Conservation (phyloP, 108 stramenopile species). For the Cyclotella sp. region DNA sequence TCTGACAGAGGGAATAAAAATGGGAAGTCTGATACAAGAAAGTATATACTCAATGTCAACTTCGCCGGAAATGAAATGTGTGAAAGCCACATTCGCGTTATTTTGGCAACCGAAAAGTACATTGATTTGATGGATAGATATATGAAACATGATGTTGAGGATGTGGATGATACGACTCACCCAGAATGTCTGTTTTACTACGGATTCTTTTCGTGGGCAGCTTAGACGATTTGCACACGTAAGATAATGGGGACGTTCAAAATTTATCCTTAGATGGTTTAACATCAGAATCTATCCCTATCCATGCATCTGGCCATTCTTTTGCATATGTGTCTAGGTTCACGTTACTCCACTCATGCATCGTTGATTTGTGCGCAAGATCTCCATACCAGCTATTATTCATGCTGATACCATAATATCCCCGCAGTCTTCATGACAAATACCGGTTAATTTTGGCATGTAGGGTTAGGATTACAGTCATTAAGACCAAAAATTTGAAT, state of each 20-base stretch:
- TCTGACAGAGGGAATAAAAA: conserved; percentile 12
- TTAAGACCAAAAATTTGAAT: background rate
- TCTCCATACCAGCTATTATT: conserved; percentile 72
- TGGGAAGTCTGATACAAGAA: background rate
- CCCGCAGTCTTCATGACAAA: conserved; percentile 44
- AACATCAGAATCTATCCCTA: conserved; percentile 73
- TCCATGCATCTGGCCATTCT: conserved; percentile 80
- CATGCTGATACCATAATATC: conserved; percentile 77
- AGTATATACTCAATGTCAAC: conserved; percentile 83
- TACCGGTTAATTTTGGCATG: too few species aligned
- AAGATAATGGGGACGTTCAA: conserved; percentile 25
- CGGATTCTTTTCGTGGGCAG: conserved; percentile 45
- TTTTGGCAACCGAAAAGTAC: conserved; percentile 42
- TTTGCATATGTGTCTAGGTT: conserved; percentile 57
- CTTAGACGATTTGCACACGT: background rate
- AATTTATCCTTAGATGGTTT: conserved; percentile 58
- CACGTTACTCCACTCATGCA: conserved; percentile 61
- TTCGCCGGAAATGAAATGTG: conserved; percentile 86
- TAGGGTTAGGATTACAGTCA: background rate
- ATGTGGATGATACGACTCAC: conserved; percentile 12
- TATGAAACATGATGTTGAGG: conserved; percentile 11
- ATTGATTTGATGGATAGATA: conserved; percentile 26
- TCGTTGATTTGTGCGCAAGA: conserved; percentile 44
- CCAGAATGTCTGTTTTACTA: conserved; percentile 50
- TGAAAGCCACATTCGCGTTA: conserved; percentile 76